A percentile compares a stretch with the other conserved stretches of the same genome.
Evolutionary conservation across 164 flowering plant genomes (phyloP).

Genomic region (Nymphaea colorata): DNA sequence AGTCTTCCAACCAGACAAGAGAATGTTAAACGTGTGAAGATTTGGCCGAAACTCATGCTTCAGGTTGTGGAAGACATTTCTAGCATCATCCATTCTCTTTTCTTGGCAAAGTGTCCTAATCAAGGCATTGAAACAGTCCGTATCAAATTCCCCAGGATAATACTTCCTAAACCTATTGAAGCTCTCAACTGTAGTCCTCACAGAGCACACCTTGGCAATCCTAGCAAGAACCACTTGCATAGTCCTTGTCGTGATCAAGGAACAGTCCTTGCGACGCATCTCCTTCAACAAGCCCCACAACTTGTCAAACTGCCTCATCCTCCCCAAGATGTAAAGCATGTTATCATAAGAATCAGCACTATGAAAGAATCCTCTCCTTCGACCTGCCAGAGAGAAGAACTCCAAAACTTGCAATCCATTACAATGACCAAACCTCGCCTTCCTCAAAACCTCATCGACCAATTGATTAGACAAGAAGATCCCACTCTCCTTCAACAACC

Average conservation of each 20-base stretch:
- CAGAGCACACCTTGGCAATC: constrained; percentile 74
- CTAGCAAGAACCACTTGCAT: constrained; percentile 62
- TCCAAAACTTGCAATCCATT: constrained; percentile 60
- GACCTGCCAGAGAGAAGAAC: constrained; percentile 35
- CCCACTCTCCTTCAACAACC: constrained; percentile 30
- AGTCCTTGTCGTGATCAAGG: constrained; percentile 48
- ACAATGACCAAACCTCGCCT: constrained; percentile 67
- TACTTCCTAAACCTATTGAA: constrained; percentile 44
- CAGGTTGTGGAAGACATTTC: constrained; percentile 72
- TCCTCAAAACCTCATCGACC: constrained; percentile 55
- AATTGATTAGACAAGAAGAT: constrained; percentile 51
- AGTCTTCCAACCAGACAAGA: constrained; percentile 78
- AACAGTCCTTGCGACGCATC: constrained; percentile 39
- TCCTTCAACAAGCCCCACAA: constrained; percentile 58
- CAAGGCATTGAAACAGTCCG: constrained; percentile 53
- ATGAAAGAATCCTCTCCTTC: constrained; percentile 49
- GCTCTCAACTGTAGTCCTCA: constrained; percentile 57
- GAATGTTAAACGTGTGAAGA: constrained; percentile 71
- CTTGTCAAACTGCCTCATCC: constrained; percentile 39
- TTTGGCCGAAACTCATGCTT: constrained; percentile 53
- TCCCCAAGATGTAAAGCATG: constrained; percentile 67
- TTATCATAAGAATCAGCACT: constrained; percentile 54
- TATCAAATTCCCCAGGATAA: constrained; percentile 33
- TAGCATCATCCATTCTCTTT: constrained; percentile 84
- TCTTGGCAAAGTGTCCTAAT: constrained; percentile 82